Evolutionary conservation across 345 rosid genomes (phyloP), one percentile per base, ranked within the genome.

Genomic region (Citropsis articulata): DNA sequence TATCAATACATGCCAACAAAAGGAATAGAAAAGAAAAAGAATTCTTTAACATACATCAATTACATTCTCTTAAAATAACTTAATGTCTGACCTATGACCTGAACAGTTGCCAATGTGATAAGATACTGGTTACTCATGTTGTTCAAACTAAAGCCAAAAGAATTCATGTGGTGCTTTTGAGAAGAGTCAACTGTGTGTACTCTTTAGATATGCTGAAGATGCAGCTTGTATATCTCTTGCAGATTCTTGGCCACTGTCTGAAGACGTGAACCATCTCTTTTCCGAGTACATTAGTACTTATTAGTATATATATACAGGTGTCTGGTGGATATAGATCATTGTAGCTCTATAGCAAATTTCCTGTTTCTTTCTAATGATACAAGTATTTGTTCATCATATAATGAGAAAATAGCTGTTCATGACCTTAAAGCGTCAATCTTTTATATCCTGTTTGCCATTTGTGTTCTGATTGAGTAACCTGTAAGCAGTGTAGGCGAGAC

Each of bases 351-450:
- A 2, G 10, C 35, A 57, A 57, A 6, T 35, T 72, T n/a, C 65
- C 4, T 57, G 36, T 33, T 14, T 33, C 30, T n/a, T 13, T 56
- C 30, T 57, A 24, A 22, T 42, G 14, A 14, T 56, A 33, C 6
- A 14, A 72, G 66, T 33, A 33, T 72, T 59, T 72, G 4, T 57
- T n/a, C 30, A n/a, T 57, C 50, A 56, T 35, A 18, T 22, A 66
- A 56, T 71, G 50, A 71, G 53, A 50, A 16, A 77, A 35, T 69
- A 30, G 28, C 38, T 22, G 12, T 48, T 62, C 50, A 53, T 75
- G 63, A 75, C 75, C 38, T 67, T 19, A 66, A 77, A 62, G 24
- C 25, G 72, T 75, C 14, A 55, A 24, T 66, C 53, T 68, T 9
- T 45, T 40, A 64, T 19, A 33, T 48, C 78, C 27, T 76, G 61